Conservation (phyloP, 257 asterid genomes). For the Cinchona pubescens region DNA sequence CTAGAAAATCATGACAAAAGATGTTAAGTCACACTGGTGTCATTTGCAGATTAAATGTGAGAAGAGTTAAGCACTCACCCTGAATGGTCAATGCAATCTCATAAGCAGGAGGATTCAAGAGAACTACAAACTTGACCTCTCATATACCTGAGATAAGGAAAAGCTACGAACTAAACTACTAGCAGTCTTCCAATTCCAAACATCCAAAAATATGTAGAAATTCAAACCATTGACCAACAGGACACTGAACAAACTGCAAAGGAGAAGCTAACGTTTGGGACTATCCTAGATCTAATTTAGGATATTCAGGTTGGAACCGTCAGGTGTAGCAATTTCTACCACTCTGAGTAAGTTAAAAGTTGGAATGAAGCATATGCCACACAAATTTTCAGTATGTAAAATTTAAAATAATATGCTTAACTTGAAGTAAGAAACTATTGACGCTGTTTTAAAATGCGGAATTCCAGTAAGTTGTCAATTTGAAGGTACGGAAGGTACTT, state of each 20-base stretch:
- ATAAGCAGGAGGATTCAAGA: constrained; percentile 92
- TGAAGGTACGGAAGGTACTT: too few species aligned
- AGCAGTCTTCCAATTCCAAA: background rate
- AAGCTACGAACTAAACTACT: constrained; percentile 15
- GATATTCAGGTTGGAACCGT: too few species aligned
- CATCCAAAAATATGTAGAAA: background rate
- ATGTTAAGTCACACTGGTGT: background rate
- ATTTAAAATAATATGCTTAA: too few species aligned
- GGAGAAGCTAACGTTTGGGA: background rate
- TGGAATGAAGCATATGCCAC: too few species aligned
- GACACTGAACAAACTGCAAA: background rate
- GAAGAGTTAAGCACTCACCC: constrained; percentile 38
- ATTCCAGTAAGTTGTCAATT: too few species aligned
- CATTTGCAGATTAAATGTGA: background rate
- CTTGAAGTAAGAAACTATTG: too few species aligned
- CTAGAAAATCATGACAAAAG: constrained; percentile 6
- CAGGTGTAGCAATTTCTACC: too few species aligned
- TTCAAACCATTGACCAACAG: background rate
- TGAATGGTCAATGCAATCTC: constrained; percentile 78
- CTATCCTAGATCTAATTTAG: background rate
- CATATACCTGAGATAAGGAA: constrained; percentile 54
- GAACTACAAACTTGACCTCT: constrained; percentile 92
- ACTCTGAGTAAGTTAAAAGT: too few species aligned
- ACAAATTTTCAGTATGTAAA: too few species aligned
- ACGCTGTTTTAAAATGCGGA: too few species aligned